Base-by-base conservation (phyloP, 306 rosid genomes). In the Inga oerstediana region DNA sequence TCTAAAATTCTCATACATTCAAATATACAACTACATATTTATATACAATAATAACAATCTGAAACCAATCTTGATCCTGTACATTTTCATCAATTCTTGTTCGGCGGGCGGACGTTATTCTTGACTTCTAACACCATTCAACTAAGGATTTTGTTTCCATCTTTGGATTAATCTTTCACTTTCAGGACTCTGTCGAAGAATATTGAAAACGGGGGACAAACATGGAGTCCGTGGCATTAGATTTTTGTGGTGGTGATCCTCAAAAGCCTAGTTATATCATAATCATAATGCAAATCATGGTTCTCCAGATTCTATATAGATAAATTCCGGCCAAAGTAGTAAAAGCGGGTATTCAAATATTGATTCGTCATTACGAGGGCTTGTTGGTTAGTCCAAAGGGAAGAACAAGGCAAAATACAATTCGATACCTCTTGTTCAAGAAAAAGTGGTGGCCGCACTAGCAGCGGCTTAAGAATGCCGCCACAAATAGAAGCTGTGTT, bases 401-500 rank as follows among this genome's bases (percentile, higher is more conserved):
- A 69, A 37, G 30, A 37, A 13, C 74, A 39, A 69, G 76, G 52
- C 5, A 15, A 49, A 15, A 41, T 9, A 2, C 44, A 80, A 72
- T n/a, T 80, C 41, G 58, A 15, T 8, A 22, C 48, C 80, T 16
- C 81, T 41, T 17, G 58, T 78, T 75, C 74, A 61, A 74, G 27
- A 83, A 77, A 32, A 32, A 32, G 34, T 32, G 34, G 34, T 32
- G 34, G 34, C 2, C 34, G 34, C 34, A 32, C 34, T 32, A 32
- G 34, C 34, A 32, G 34, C 34, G 34, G 2, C 34, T 32, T 32
- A 82, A 19, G 34, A 32, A 32, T 32, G 34, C 34, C 34, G 34
- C 34, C 34, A 32, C 34, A 32, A 32, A 45, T n/a, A 79, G 70
- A 58, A 39, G 56, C 20, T 96, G 80, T 90, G 93, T 75, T 89